Evolutionary conservation across 176 grass and related monocot species (phyloP).

Genomic region (Tillandsia fasciculata): DNA sequence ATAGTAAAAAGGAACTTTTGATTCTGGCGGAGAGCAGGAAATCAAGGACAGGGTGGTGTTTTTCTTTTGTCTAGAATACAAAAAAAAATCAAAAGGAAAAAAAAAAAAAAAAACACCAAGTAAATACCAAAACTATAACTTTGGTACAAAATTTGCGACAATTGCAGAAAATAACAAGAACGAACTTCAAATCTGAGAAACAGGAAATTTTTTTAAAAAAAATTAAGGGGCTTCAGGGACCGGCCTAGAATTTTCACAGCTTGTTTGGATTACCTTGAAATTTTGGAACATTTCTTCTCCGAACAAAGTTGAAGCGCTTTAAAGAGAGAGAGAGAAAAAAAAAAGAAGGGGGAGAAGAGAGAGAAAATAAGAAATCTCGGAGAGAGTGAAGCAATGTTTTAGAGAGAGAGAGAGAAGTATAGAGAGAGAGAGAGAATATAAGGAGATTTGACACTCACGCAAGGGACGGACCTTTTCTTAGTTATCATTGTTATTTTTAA

Average conservation of each 20-base stretch:
- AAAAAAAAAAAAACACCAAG: neutral
- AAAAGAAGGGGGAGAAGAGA: slow-evolving; percentile 5
- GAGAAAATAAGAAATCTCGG: neutral
- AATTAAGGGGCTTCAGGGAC: neutral
- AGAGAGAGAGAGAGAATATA: neutral
- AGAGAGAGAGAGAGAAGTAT: neutral
- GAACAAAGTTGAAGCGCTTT: neutral
- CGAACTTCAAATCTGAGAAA: neutral
- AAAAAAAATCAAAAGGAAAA: neutral
- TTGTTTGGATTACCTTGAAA: slow-evolving; percentile 16
- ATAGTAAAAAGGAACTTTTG: slow-evolving; percentile 2
- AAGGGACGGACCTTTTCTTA: neutral
- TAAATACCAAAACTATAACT: neutral
- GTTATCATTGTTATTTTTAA: slow-evolving; percentile 9
- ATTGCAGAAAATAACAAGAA: neutral
- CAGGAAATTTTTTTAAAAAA: neutral
- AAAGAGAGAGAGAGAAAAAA: neutral
- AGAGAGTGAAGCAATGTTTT: no score
- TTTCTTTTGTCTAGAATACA: neutral
- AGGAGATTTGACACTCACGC: slow-evolving; percentile 19
- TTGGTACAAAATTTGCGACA: neutral
- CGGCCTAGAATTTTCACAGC: neutral
- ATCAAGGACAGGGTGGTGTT: neutral
- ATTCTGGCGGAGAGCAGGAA: neutral
- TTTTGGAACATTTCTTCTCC: slow-evolving; percentile 20